A percentile compares a stretch with the other conserved stretches of the same genome.
Evolutionary conservation across 805 yeast genomes (phyloP).

Genomic region (Spathaspora girioi): DNA sequence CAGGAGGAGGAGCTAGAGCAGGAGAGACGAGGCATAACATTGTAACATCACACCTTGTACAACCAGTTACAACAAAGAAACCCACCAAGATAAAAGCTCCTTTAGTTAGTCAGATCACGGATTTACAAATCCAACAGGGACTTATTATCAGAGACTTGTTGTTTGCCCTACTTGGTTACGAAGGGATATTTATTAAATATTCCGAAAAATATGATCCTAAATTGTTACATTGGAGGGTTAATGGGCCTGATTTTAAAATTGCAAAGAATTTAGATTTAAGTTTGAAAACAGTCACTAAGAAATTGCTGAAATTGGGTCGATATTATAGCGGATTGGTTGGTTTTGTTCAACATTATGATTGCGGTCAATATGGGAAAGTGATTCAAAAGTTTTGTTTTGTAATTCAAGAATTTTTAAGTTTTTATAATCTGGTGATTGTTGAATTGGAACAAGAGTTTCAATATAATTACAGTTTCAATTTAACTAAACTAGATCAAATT

Average conservation of each 20-base stretch:
- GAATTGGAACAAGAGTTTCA: constrained; percentile 54
- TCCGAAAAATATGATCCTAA: constrained; percentile 56
- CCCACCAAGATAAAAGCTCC: constrained; percentile 30
- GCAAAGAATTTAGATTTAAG: constrained; percentile 72
- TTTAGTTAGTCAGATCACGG: constrained; percentile 45
- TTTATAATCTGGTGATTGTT: constrained; percentile 28
- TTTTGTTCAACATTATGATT: constrained; percentile 60
- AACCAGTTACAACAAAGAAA: not conserved
- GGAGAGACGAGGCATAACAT: not conserved
- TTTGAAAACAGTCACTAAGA: constrained; percentile 63
- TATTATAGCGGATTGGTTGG: constrained; percentile 53
- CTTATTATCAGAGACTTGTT: constrained; percentile 67
- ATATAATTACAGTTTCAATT: constrained; percentile 48
- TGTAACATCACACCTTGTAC: not conserved
- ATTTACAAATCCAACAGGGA: constrained; percentile 64
- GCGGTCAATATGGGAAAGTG: constrained; percentile 59
- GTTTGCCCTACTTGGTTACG: constrained; percentile 64
- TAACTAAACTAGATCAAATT: constrained; percentile 50
- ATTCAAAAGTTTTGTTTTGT: constrained; percentile 69
- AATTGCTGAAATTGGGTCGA: constrained; percentile 60
- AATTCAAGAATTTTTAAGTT: constrained; percentile 29
- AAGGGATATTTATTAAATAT: constrained; percentile 74
- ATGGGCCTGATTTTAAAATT: constrained; percentile 74
- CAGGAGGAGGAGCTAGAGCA: too few species aligned
- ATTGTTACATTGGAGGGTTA: constrained; percentile 35